Evolutionary conservation across 345 rosid genomes (phyloP).

Genomic region (Durio zibethinus): DNA sequence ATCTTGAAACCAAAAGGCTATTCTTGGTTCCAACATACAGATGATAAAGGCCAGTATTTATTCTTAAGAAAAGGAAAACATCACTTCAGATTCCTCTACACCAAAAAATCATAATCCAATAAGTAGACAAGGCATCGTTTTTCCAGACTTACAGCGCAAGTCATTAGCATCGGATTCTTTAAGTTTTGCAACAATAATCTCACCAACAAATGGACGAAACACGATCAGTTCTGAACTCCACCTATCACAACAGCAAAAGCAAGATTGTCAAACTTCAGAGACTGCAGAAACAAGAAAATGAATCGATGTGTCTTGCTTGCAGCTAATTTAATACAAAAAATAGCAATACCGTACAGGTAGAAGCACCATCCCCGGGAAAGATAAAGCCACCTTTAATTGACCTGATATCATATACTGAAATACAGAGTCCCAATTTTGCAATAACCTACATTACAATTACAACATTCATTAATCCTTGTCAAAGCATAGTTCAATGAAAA

Average conservation of each 20-base stretch:
- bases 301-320: not conserved
- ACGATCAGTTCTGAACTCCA: slow-evolving; percentile 57
- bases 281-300: not conserved
- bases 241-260: slow-evolving; percentile 41
- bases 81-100: not conserved
- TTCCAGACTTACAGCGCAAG: slow-evolving; percentile 59
- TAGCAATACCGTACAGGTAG: slow-evolving; percentile 62
- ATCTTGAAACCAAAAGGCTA: not conserved
- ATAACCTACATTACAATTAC: slow-evolving; percentile 46
- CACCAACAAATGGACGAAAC: slow-evolving; percentile 84
- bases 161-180: slow-evolving; percentile 69
- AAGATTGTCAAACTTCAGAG: not conserved
- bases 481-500: not conserved
- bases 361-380: slow-evolving; percentile 76
- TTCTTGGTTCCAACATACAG: not conserved
- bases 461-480: slow-evolving; percentile 10
- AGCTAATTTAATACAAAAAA: not conserved
- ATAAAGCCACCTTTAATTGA: slow-evolving; percentile 63
- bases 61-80: not conserved
- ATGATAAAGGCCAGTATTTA: not conserved
- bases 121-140: not conserved
- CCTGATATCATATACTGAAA: slow-evolving; percentile 65
- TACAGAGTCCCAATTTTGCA: slow-evolving; percentile 66
- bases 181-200: slow-evolving; percentile 63
- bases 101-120: not conserved